phyloP scores from a whole-genome alignment of 2,329 filamentous ascomycete genomes.

The Colletotrichum tanaceti region DNA sequence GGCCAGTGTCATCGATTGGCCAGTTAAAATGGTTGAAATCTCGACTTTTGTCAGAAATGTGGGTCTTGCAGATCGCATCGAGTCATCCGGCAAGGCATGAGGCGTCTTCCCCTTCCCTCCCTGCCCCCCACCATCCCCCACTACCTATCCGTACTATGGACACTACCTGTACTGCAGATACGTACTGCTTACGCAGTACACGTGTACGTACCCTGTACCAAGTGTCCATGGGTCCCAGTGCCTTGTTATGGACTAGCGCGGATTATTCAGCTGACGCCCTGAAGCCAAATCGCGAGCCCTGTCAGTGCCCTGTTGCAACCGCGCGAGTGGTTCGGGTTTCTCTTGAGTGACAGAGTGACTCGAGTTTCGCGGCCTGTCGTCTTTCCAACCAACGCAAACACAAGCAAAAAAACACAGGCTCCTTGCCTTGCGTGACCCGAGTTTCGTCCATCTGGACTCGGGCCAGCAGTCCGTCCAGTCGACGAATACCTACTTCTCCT shows the following conservation, averaged over 20 bases:
- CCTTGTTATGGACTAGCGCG: not conserved
- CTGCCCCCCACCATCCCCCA: too few relatives aligned
- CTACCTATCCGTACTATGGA: too few relatives aligned
- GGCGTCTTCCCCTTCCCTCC: not conserved
- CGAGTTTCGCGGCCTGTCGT: too few relatives aligned
- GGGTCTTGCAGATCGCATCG: conserved; percentile 5
- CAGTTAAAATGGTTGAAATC: conserved; percentile 5
- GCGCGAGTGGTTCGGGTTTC: too few relatives aligned
- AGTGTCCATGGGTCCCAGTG: not conserved
- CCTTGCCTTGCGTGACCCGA: too few relatives aligned
- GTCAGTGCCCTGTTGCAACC: too few relatives aligned
- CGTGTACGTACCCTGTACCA: too few relatives aligned
- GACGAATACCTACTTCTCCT: not conserved
- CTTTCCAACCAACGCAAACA: conserved; percentile 9
- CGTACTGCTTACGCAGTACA: too few relatives aligned
- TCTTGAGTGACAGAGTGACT: too few relatives aligned
- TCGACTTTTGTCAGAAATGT: conserved; percentile 22
- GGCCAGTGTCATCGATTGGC: not conserved
- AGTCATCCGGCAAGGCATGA: conserved; percentile 33
- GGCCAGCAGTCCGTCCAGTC: not conserved
- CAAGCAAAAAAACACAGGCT: too few relatives aligned
- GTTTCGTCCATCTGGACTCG: not conserved
- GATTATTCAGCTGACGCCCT: conserved; percentile 1
- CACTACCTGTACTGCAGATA: too few relatives aligned
- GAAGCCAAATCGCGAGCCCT: not conserved